Base-by-base conservation (phyloP, 1,284 basidiomycete species). In the Sanguinoderma infundibulare region DNA sequence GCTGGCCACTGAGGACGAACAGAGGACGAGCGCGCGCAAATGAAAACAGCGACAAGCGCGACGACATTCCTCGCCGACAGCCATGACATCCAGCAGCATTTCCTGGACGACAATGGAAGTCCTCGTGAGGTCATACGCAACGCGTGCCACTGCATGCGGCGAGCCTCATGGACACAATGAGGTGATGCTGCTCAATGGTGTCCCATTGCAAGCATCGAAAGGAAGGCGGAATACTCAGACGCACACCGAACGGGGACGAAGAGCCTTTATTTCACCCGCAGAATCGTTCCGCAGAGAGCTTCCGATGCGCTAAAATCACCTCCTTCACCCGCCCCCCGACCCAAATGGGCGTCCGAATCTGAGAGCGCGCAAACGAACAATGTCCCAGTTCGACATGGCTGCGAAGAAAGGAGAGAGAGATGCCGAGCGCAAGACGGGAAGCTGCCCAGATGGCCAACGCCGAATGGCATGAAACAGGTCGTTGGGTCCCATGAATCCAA, bases 141-240 rank as follows among this genome's bases (percentile, higher is more conserved):
- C 32, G 24, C 35, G 49, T 22, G 65, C 65, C 65, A 64, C 60
- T 64, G 50, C 62, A 60, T 62, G 61, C 53, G 62, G 58, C 39
- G 22, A 34, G 65, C 65, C 65, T 66, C 65, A 60, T 64, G 65
- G 65, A 46, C 53, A 60, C 62, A 64, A 62, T 44, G 65, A 64
- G 62, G 65, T 62, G 62, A 62, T 62, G 47, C 32, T 24, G n/a
- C 12, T 35, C 36, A 40, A 30, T 26, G 30, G 35, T 24, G 49
- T 32, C 24, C 49, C 20, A 7, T 22, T 36, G 30, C 34, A 14
- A 22, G 32, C 30, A 51, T n/a, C 9, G n/a, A 35, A 51, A 51
- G 49, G 20, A 35, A 51, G 30, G 34, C 30, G 34, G 20, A 22
- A 14, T 28, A 26, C 46, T 24, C 26, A 28, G 46, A 17, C 28